Conservation (phyloP, 108 stramenopile species). For the Nitzschia palea region DNA sequence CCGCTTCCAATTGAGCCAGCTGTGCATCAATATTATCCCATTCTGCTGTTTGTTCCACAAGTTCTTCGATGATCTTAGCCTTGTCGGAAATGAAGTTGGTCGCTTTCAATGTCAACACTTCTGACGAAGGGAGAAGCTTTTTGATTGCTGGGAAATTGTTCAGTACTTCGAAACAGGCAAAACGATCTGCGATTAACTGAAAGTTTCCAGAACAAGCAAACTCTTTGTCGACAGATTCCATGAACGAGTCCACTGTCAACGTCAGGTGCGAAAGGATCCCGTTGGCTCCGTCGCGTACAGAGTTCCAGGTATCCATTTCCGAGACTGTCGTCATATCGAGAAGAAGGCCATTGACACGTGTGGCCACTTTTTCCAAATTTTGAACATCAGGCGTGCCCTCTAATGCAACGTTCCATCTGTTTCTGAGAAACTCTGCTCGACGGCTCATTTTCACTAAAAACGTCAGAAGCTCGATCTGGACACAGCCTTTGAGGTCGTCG, state of each 20-base stretch:
- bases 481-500: neutral
- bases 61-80: constrained; percentile 32
- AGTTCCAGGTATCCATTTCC: neutral
- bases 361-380: neutral
- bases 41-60: constrained; percentile 42
- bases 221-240: neutral
- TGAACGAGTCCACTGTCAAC: neutral
- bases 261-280: neutral
- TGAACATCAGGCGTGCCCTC: neutral
- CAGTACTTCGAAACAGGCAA: constrained; percentile 1
- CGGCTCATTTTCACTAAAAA: neutral
- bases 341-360: neutral
- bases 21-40: constrained; percentile 46
- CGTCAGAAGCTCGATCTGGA: neutral
- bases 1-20: constrained; percentile 28
- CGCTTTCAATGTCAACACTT: constrained; percentile 8
- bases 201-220: constrained; percentile 1
- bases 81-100: constrained; percentile 26
- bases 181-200: neutral
- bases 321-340: neutral
- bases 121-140: constrained; percentile 11
- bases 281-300: neutral
- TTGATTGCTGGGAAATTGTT: neutral
- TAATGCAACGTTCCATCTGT: neutral
- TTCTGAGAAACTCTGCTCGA: neutral